These are phyloP conservation scores for Durotheca rogersii DNA, from an alignment of 495 filamentous ascomycete species.

Conservation along the genomic window DNA sequence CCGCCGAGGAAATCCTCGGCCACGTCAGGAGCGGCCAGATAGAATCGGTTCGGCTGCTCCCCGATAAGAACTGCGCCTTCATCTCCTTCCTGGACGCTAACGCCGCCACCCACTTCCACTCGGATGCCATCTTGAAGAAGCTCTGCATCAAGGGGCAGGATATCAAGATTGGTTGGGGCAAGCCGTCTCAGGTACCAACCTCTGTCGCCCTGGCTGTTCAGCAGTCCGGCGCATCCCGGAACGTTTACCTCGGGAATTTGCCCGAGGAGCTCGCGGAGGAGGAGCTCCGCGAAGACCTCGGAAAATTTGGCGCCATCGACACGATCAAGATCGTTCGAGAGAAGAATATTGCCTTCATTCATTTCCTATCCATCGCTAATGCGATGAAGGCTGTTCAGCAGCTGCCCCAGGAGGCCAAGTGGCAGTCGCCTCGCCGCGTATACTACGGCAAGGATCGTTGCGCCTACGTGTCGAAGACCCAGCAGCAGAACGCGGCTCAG, in stretches of 20 bases:
- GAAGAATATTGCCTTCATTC: slow-evolving; percentile 97
- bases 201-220: slow-evolving; percentile 95
- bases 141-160: slow-evolving; percentile 96
- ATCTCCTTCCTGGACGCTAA: slow-evolving; percentile 97
- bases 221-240: slow-evolving; percentile 95
- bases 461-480: slow-evolving; percentile 98
- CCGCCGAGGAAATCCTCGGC: slow-evolving; percentile 94
- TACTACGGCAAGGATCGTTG: slow-evolving; percentile 99
- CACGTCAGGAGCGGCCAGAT: slow-evolving; percentile 98
- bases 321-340: slow-evolving; percentile 97
- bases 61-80: slow-evolving; percentile 99
- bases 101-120: slow-evolving; percentile 98
- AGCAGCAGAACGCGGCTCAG: slow-evolving; percentile 98
- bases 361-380: slow-evolving; percentile 96
- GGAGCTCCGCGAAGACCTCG: slow-evolving; percentile 89
- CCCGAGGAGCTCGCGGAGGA: slow-evolving; percentile 88
- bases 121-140: slow-evolving; percentile 98
- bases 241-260: slow-evolving; percentile 95
- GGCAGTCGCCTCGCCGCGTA: slow-evolving; percentile 91
- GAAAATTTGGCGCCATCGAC: slow-evolving; percentile 95
- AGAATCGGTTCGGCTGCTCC: slow-evolving; percentile 91
- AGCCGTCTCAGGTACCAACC: slow-evolving; percentile 95
- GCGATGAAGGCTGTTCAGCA: slow-evolving; percentile 99
- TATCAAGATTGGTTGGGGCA: slow-evolving; percentile 99
- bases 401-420: slow-evolving; percentile 92